Evolutionary conservation across 148 eudicot species (phyloP), one percentile per base, ranked within the genome.

Genomic region (Rhododendron griersonianum): DNA sequence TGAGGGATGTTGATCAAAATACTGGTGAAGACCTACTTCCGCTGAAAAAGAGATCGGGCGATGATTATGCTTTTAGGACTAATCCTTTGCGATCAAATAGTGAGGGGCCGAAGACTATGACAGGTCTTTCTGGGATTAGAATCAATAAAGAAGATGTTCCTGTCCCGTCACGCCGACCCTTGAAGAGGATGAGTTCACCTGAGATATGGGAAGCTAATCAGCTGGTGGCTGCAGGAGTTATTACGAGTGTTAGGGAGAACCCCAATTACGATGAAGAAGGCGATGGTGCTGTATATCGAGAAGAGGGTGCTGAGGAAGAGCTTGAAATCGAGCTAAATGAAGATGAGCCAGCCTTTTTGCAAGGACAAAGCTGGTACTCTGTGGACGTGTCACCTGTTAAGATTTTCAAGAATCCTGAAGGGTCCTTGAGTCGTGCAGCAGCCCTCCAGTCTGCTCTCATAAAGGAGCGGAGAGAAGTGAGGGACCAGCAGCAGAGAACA

Each of bases 201-300:
- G 98, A 96, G 78, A 92, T 69, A 89, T 96, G 98, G 99, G 99
- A 96, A 89, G 93, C 94, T 0, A 92, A 95, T 78, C 99, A 95
- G 81, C 87, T 96, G 39, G 90, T 93, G 89, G 98, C 98, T 84
- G 87, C 99, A 1, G 98, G 99, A 83, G 99, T 93, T 53, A 59
- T 96, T 41, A 41, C 0, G 88, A 90, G 93, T 91, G 87, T 90
- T 39, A 92, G 92, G 86, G 99, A 96, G 53, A 84, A 90, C 89
- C 95, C 93, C 1, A 87, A n/a, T n/a, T n/a, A n/a, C 80, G 95
- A 94, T 81, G 98, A 96, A 5, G 98, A 95, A 78, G 92, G 90
- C 28, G 96, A 96, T 78, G 98, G 94, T 18, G 10, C 93, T 87
- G 84, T 96, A 14, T 95, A 95, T 87, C 93, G 92, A 83, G 96